A percentile compares a stretch with the other conserved stretches of the same genome.
Conservation (phyloP, 148 eudicot species). For the Rheum nobile region DNA sequence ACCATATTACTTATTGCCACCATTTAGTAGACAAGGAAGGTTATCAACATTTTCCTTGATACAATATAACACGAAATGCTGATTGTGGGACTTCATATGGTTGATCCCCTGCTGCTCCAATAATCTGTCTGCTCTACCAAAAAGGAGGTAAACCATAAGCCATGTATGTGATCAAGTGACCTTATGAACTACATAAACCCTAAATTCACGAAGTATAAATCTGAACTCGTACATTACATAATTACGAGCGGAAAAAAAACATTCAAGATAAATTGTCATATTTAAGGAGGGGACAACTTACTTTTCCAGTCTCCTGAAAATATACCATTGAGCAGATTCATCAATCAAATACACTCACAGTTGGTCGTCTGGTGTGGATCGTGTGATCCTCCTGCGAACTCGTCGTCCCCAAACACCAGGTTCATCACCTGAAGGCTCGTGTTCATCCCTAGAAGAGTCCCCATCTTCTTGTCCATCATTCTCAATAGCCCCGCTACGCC, state of each 20-base stretch:
- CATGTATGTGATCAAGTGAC: neutral
- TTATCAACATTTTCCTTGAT: neutral
- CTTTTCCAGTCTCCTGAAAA: neutral
- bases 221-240: neutral
- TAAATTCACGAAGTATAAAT: neutral
- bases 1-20: neutral
- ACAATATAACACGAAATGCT: neutral
- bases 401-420: conserved; percentile 27
- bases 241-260: too few species aligned
- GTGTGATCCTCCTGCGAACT: conserved; percentile 29
- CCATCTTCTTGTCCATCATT: conserved; percentile 24
- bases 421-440: conserved; percentile 48
- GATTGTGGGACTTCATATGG: neutral
- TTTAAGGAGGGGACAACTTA: neutral
- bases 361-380: conserved; percentile 33
- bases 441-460: conserved; percentile 28
- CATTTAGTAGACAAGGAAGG: neutral
- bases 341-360: conserved; percentile 3
- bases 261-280: neutral
- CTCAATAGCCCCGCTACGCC: neutral
- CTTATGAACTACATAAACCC: neutral
- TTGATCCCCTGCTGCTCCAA: neutral
- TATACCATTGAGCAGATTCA: neutral
- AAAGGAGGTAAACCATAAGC: neutral
- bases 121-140: neutral